These are phyloP conservation scores for Bisporella sp. DNA, from an alignment of 2,329 filamentous ascomycete species.

Conservation along the genomic window DNA sequence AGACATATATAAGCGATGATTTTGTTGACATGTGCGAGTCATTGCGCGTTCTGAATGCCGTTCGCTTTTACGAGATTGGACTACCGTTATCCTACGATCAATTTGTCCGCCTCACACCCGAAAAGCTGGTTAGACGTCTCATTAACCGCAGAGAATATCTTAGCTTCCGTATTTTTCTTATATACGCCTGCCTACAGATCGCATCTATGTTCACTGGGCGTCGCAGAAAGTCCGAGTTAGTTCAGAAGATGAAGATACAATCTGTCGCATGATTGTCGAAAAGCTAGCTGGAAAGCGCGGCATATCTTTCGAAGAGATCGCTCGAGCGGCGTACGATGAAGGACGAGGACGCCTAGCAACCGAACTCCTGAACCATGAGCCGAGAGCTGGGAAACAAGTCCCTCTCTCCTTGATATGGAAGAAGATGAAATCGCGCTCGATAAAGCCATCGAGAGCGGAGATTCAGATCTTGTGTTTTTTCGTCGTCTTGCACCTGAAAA, in stretches of 20 bases:
- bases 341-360: constrained; percentile 84
- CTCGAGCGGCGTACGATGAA: constrained; percentile 88
- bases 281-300: constrained; percentile 82
- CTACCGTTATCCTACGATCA: constrained; percentile 90
- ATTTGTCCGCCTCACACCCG: constrained; percentile 83
- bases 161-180: constrained; percentile 85
- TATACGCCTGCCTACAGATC: constrained; percentile 75
- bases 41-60: constrained; percentile 84
- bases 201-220: constrained; percentile 95
- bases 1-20: constrained; percentile 95
- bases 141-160: constrained; percentile 88
- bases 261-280: constrained; percentile 80
- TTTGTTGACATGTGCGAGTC: constrained; percentile 98
- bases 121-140: constrained; percentile 77
- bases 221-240: constrained; percentile 86
- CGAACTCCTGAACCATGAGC: constrained; percentile 86
- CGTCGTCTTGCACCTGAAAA: constrained; percentile 81
- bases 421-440: constrained; percentile 92
- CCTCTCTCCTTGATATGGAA: constrained; percentile 92
- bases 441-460: constrained; percentile 92
- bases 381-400: constrained; percentile 90
- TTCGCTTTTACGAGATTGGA: constrained; percentile 85
- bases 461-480: constrained; percentile 89
- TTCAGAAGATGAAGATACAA: constrained; percentile 77
- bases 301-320: constrained; percentile 93